Evolutionary conservation across 1,284 basidiomycete genomes (phyloP), one percentile per base, ranked within the genome.

Genomic region (Lignosus rhinocerotis): DNA sequence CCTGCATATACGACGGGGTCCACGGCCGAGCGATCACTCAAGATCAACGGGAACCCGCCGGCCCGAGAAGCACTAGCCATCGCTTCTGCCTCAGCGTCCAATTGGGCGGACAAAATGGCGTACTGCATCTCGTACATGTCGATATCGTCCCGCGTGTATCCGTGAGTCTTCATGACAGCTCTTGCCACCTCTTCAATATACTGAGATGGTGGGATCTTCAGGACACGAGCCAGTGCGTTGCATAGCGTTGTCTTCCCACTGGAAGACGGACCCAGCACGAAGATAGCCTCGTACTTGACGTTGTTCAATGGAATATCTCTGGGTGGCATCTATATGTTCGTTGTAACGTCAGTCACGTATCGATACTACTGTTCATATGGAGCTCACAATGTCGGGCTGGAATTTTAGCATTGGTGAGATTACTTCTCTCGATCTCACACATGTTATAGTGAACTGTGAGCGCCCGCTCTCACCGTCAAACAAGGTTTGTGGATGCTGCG

Each of bases 221-320:
- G 66, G 46, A 72, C 73, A 49, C 73, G 61, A 1, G 76, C 76
- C 1, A 86, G 67, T 4, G 82, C 82, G 47, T 78, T 72, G 69
- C 84, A 86, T 2, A 87, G 76, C 0, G 85, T 87, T 30, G 86
- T 85, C 70, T 87, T 88, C 17, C 85, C 85, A 8, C 81, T 84
- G 11, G 85, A 86, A 67, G 85, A 83, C 41, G 86, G 83, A 3
- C 85, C 86, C 34, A 87, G 72, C 43, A 87, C 68, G 64, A 78
- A 75, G 30, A 73, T 58, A 5, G 68, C 66, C 4, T 36, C 30
- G 33, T 42, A 45, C 21, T 16, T 21, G 14, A 30, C 17, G 11
- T 14, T 33, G 11, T 10, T 10, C 11, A 16, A 36, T 16, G 34
- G 34, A 2, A 6, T 36, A 36, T n/a, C 10, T 21, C 2, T 30